Percentiles rank a stretch among this genome's conserved stretches.
Conservation (phyloP, 2,329 filamentous ascomycete species). For the Hymenoscyphus linearis region DNA sequence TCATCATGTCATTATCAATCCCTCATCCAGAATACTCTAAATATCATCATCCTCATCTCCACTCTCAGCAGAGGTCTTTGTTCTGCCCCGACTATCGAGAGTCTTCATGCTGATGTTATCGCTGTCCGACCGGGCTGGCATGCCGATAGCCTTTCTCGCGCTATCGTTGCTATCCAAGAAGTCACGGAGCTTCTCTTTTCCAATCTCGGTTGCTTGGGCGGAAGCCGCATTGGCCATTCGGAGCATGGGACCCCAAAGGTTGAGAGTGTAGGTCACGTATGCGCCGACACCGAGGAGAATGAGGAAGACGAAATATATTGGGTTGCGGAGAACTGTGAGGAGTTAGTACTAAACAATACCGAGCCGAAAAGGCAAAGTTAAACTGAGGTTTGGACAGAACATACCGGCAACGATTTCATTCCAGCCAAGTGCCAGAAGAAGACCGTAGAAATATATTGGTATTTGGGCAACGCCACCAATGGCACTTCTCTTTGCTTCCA, state of each 20-base stretch:
- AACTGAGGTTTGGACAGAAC: slow-evolving; percentile 31
- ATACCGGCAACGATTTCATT: slow-evolving; percentile 93
- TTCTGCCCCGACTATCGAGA: slow-evolving; percentile 56
- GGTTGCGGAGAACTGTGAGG: slow-evolving; percentile 77
- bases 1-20: neutral
- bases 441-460: slow-evolving; percentile 87
- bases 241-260: slow-evolving; percentile 91
- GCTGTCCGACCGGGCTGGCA: slow-evolving; percentile 50
- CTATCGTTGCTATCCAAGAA: slow-evolving; percentile 86
- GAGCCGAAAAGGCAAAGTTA: neutral
- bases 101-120: slow-evolving; percentile 53
- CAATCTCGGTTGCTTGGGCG: slow-evolving; percentile 80
- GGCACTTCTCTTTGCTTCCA: slow-evolving; percentile 94
- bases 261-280: slow-evolving; percentile 89
- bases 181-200: slow-evolving; percentile 84
- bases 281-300: slow-evolving; percentile 70
- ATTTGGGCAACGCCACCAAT: slow-evolving; percentile 94
- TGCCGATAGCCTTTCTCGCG: slow-evolving; percentile 74
- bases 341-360: slow-evolving; percentile 13
- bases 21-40: slow-evolving; percentile 10
- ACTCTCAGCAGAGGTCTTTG: slow-evolving; percentile 33
- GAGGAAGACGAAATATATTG: slow-evolving; percentile 84
- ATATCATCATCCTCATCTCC: slow-evolving; percentile 41
- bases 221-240: slow-evolving; percentile 91
- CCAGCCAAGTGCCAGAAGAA: slow-evolving; percentile 91